Percentiles rank a stretch among this genome's conserved stretches.
These are phyloP conservation scores for Poa pratensis DNA, from an alignment of 176 grass and related monocot genomes.

Conservation along the genomic window DNA sequence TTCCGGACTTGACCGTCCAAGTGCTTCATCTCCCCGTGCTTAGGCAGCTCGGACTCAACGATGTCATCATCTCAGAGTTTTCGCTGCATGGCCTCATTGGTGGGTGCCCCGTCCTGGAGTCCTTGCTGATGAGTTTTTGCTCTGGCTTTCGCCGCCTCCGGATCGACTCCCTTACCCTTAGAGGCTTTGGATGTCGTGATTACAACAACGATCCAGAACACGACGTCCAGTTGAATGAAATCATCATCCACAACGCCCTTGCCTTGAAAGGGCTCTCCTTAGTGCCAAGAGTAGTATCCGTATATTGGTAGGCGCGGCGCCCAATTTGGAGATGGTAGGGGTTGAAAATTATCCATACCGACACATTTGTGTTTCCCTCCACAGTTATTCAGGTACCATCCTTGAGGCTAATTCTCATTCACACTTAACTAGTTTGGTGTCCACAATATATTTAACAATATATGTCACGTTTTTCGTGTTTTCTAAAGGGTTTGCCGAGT, in stretches of 20 bases:
- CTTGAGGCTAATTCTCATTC: background rate
- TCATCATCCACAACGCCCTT: background rate
- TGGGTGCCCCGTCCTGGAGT: background rate
- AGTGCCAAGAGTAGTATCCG: too few relatives aligned
- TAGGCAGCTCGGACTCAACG: background rate
- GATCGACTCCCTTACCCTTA: background rate
- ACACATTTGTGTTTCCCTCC: background rate
- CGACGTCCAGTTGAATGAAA: background rate
- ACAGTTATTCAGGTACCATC: background rate
- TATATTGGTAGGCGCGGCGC: background rate
- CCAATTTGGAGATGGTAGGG: background rate
- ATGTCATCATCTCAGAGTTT: background rate
- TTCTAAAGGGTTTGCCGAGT: background rate
- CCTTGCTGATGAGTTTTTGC: background rate
- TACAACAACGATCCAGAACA: fast-evolving
- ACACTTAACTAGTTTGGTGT: background rate
- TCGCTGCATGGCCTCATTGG: background rate
- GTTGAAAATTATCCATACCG: too few relatives aligned
- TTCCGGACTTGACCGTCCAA: background rate
- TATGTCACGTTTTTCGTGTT: too few relatives aligned
- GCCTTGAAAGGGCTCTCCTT: background rate
- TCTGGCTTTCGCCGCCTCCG: background rate
- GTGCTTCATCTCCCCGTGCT: background rate
- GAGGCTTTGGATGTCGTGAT: background rate
- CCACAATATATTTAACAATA: background rate